phyloP scores from a whole-genome alignment of 805 yeast genomes.

The Candida manassasensis region DNA sequence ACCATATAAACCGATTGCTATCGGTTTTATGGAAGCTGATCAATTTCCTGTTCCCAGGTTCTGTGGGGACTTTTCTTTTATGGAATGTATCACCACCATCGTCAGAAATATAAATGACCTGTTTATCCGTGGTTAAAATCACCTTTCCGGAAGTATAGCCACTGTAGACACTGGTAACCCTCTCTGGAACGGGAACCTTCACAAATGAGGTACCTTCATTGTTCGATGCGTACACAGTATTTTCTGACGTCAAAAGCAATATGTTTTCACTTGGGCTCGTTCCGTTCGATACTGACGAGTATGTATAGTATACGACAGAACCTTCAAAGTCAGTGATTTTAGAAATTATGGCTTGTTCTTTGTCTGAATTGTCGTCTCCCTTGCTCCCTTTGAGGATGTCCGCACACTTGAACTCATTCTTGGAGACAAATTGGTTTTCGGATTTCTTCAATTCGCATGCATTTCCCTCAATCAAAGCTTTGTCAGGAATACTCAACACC shows the following conservation, averaged over 20 bases:
- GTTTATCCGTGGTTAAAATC: slow-evolving; percentile 46
- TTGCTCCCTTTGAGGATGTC: slow-evolving; percentile 16
- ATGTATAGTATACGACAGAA: slow-evolving; percentile 49
- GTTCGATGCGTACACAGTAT: slow-evolving; percentile 55
- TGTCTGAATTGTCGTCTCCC: slow-evolving; percentile 10
- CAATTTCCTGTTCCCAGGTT: slow-evolving; percentile 38
- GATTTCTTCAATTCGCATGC: slow-evolving; percentile 32
- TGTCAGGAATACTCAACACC: slow-evolving; percentile 31
- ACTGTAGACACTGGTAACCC: slow-evolving; percentile 32
- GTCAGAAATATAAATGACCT: slow-evolving; percentile 51
- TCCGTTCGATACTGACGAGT: slow-evolving; percentile 48
- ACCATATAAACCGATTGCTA: slow-evolving; percentile 59
- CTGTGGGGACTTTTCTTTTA: slow-evolving; percentile 46
- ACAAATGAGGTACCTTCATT: slow-evolving; percentile 44
- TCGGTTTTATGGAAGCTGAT: slow-evolving; percentile 61
- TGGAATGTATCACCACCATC: slow-evolving; percentile 64
- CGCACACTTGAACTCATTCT: slow-evolving; percentile 32
- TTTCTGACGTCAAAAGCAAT: slow-evolving; percentile 50
- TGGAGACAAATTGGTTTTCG: slow-evolving; percentile 20
- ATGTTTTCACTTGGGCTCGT: slow-evolving; percentile 37
- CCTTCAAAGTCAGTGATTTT: slow-evolving; percentile 47
- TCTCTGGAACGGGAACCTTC: slow-evolving; percentile 26
- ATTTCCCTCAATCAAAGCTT: slow-evolving; percentile 41
- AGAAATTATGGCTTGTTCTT: slow-evolving; percentile 28
- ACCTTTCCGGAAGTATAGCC: slow-evolving; percentile 59